These are phyloP conservation scores for Asterophora lycoperdoides DNA, from an alignment of 768 basidiomycete species.

Conservation along the genomic window DNA sequence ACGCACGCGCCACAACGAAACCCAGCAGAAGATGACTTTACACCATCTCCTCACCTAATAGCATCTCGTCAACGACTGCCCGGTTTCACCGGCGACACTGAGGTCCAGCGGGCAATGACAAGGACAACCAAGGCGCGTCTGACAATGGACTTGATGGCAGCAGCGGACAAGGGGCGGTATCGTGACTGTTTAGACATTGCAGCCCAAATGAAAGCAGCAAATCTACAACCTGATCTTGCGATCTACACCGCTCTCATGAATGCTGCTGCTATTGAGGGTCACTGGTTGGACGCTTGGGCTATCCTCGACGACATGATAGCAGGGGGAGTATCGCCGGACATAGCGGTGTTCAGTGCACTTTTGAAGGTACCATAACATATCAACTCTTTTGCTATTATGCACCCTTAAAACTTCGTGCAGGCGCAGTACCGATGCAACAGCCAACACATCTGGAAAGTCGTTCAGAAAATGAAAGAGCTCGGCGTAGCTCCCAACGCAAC, in stretches of 20 bases:
- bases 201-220: conserved; percentile 53
- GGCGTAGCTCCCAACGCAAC: conserved; percentile 45
- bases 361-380: conserved; percentile 43
- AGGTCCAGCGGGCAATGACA: conserved; percentile 13
- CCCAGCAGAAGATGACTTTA: conserved; percentile 1
- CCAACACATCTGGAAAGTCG: conserved; percentile 42
- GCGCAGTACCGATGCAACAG: conserved; percentile 38
- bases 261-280: conserved; percentile 39
- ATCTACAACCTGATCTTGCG: conserved; percentile 47
- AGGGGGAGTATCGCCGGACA: conserved; percentile 44
- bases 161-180: conserved; percentile 34
- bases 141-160: conserved; percentile 31
- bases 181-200: conserved; percentile 41
- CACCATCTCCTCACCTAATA: conserved; percentile 4
- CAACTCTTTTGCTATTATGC: background rate
- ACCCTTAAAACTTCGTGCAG: conserved; percentile 28
- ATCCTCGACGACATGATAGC: conserved; percentile 66
- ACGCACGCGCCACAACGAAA: background rate
- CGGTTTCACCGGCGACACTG: conserved; percentile 11
- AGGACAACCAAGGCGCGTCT: conserved; percentile 24
- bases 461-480: conserved; percentile 52
- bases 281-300: conserved; percentile 54
- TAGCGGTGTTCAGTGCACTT: conserved; percentile 53
- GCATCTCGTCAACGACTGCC: conserved; percentile 8
- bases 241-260: conserved; percentile 57